Percentiles rank a stretch among this genome's conserved stretches.
phyloP scores from a whole-genome alignment of 768 basidiomycete species.

The Podaxis sp. region DNA sequence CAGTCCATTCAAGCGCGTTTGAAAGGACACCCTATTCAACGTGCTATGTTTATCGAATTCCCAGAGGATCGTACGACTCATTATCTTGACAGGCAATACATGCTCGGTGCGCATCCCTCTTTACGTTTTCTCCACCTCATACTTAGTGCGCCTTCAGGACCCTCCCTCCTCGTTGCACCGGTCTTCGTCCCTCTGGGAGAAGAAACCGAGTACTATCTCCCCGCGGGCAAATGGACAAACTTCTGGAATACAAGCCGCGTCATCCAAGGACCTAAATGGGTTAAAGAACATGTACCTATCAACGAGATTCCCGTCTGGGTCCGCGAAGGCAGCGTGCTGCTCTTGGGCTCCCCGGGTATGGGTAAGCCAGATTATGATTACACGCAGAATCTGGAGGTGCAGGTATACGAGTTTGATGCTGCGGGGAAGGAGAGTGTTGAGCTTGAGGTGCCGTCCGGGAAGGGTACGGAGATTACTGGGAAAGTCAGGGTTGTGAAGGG shows the following conservation, averaged over 20 bases:
- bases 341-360: constrained; percentile 52
- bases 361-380: constrained; percentile 65
- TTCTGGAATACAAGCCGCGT: constrained; percentile 54
- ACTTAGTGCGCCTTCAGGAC: constrained; percentile 33
- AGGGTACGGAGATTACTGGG: constrained; percentile 41
- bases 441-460: constrained; percentile 44
- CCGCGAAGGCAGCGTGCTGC: constrained; percentile 53
- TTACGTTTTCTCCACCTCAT: background rate
- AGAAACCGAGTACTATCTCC: constrained; percentile 60
- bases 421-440: constrained; percentile 36
- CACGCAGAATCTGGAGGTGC: constrained; percentile 45
- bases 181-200: constrained; percentile 56
- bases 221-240: constrained; percentile 60
- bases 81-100: constrained; percentile 59
- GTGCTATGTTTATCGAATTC: constrained; percentile 71
- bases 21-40: constrained; percentile 56
- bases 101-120: constrained; percentile 34
- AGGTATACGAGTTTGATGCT: constrained; percentile 52
- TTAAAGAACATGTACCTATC: constrained; percentile 61
- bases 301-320: constrained; percentile 71
- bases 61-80: constrained; percentile 58
- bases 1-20: constrained; percentile 53
- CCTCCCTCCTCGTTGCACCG: constrained; percentile 60
- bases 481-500: constrained; percentile 31
- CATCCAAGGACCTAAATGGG: constrained; percentile 61